Percentiles rank a stretch among this genome's conserved stretches.
Evolutionary conservation across 1,139 yeast species (phyloP).

Genomic region (Debaryomycetaceae sp.): DNA sequence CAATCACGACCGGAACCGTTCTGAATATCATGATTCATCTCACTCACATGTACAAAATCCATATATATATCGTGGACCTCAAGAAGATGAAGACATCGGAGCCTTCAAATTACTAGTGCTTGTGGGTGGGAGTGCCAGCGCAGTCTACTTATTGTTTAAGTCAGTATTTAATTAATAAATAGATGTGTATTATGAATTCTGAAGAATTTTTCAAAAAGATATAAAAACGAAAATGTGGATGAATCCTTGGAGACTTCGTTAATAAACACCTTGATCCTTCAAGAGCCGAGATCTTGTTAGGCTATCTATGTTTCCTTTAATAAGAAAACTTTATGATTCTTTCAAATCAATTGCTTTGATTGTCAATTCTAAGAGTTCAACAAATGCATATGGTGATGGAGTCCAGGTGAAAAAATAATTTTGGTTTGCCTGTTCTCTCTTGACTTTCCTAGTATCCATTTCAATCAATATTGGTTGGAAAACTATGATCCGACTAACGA

Average conservation of each 20-base stretch:
- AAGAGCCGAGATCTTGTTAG: neutral
- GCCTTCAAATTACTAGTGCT: slow-evolving; percentile 20
- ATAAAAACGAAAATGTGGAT: neutral
- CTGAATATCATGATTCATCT: neutral
- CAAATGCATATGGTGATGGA: slow-evolving; percentile 8
- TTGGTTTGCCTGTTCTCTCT: neutral
- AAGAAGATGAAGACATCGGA: slow-evolving; percentile 20
- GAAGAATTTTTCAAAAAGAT: neutral
- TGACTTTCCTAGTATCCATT: too few relatives aligned
- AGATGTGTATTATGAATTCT: slow-evolving; percentile 2
- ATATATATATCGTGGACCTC: slow-evolving; percentile 33
- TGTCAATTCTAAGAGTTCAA: slow-evolving; percentile 8
- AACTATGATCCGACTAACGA: slow-evolving; percentile 40
- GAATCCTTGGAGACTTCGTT: too few relatives aligned
- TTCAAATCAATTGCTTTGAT: neutral
- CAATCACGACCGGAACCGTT: slow-evolving; percentile 7
- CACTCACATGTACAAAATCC: slow-evolving; percentile 13
- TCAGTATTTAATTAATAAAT: slow-evolving; percentile 6
- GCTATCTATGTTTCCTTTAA: neutral
- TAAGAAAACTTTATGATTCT: neutral
- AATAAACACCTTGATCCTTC: neutral
- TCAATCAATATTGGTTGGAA: too few relatives aligned
- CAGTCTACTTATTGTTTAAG: slow-evolving; percentile 24
- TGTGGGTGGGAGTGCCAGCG: slow-evolving; percentile 33
- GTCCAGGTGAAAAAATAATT: neutral